Conservation (phyloP, 1,139 yeast genomes). For the Hansenula sp. region DNA sequence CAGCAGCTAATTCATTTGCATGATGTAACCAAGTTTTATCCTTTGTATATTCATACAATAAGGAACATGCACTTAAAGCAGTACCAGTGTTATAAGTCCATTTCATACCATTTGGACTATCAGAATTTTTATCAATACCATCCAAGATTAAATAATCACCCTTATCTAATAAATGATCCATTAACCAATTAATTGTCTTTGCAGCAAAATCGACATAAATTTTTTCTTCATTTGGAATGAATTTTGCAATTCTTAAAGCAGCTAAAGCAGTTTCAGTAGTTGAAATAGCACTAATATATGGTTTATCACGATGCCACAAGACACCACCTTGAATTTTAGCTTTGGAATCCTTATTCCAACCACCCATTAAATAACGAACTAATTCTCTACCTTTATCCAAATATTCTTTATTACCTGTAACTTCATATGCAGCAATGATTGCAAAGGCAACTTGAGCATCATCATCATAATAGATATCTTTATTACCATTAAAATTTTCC, state of each 20-base stretch:
- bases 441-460: slow-evolving; percentile 75
- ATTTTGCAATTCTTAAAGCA: slow-evolving; percentile 53
- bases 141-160: slow-evolving; percentile 56
- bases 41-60: slow-evolving; percentile 47
- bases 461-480: slow-evolving; percentile 69
- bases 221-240: slow-evolving; percentile 42
- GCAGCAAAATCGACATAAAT: slow-evolving; percentile 49
- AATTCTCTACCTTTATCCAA: slow-evolving; percentile 57
- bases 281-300: slow-evolving; percentile 61
- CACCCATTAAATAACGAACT: slow-evolving; percentile 61
- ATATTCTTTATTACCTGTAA: slow-evolving; percentile 50
- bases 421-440: slow-evolving; percentile 64
- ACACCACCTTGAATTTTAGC: slow-evolving; percentile 46
- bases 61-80: slow-evolving; percentile 51
- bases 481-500: slow-evolving; percentile 49
- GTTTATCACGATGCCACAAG: slow-evolving; percentile 60
- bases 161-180: slow-evolving; percentile 47
- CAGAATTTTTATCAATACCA: slow-evolving; percentile 51
- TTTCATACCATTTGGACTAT: slow-evolving; percentile 45
- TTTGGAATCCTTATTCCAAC: slow-evolving; percentile 42
- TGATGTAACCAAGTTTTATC: slow-evolving; percentile 51
- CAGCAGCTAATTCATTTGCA: slow-evolving; percentile 57
- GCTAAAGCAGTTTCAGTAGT: slow-evolving; percentile 72
- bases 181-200: slow-evolving; percentile 50
- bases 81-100: slow-evolving; percentile 74